phyloP scores from a whole-genome alignment of 129 eudicot genomes.

The Flaveria linearis region DNA sequence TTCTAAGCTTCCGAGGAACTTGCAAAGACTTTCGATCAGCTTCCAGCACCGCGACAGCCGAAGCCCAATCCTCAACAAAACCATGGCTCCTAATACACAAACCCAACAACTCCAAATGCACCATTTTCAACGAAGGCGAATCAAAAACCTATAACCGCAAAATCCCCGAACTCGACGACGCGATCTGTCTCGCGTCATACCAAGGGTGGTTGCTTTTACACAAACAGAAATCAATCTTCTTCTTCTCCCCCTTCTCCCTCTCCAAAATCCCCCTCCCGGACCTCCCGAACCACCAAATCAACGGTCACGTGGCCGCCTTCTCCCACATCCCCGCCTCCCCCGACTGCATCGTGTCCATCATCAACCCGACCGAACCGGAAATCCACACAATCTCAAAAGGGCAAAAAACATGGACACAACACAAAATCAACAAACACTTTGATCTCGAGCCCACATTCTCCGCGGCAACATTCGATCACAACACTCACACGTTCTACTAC shows the following conservation, averaged over 20 bases:
- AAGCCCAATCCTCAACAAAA: neutral
- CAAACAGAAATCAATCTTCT: constrained; percentile 20
- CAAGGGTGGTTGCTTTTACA: constrained; percentile 47
- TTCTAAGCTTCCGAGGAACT: constrained; percentile 40
- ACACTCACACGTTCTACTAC: constrained; percentile 19
- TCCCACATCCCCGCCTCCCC: constrained; percentile 41
- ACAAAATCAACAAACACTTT: neutral
- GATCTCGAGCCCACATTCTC: neutral
- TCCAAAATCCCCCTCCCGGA: constrained; percentile 40
- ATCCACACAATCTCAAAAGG: constrained; percentile 33
- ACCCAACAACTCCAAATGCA: constrained; percentile 24
- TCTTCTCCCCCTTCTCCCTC: constrained; percentile 42
- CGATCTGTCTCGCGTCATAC: constrained; percentile 41
- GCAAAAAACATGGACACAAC: constrained; percentile 26
- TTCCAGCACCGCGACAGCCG: constrained; percentile 30
- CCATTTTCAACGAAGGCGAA: neutral
- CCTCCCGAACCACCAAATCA: constrained; percentile 23
- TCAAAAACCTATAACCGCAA: constrained; percentile 27
- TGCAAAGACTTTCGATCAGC: constrained; percentile 41
- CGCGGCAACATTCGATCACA: constrained; percentile 22
- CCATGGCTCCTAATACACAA: constrained; percentile 35
- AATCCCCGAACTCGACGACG: constrained; percentile 31
- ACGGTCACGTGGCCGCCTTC: constrained; percentile 33
- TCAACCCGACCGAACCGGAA: constrained; percentile 21
- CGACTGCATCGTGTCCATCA: constrained; percentile 28